Percentiles rank a stretch among this genome's conserved stretches.
Evolutionary conservation across 257 asterid species (phyloP).

Genomic region (Echites panduratus): DNA sequence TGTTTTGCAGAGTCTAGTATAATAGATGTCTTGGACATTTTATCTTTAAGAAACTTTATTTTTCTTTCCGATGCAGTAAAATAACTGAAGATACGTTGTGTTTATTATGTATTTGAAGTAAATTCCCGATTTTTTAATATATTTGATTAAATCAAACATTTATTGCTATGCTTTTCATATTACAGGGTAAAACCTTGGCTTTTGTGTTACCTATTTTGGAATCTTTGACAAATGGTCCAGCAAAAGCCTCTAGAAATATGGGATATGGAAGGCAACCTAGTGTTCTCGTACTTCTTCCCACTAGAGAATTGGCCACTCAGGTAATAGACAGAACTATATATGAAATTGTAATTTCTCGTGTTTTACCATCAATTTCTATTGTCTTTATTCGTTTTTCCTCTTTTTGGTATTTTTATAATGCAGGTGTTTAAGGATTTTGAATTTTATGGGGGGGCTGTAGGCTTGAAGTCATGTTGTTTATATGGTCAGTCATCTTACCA

Average conservation of each 20-base stretch:
- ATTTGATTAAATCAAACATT: background rate
- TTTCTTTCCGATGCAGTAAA: too few relatives aligned
- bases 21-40: background rate
- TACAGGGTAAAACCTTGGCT: constrained; percentile 91
- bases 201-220: constrained; percentile 90
- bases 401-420: background rate
- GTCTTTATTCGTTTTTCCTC: background rate
- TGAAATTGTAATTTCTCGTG: background rate
- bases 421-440: constrained; percentile 80
- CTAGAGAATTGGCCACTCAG: constrained; percentile 94
- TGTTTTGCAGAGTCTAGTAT: background rate
- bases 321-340: constrained; percentile 23
- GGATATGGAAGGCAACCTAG: constrained; percentile 83
- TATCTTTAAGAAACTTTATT: background rate
- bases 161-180: background rate
- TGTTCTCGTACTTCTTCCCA: constrained; percentile 89
- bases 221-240: constrained; percentile 69
- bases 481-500: constrained; percentile 79
- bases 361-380: background rate
- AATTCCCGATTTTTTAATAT: background rate
- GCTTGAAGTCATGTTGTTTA: constrained; percentile 71
- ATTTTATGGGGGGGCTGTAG: constrained; percentile 66
- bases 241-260: constrained; percentile 48
- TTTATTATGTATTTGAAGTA: background rate
- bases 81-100: background rate